These are phyloP conservation scores for Pseudopithomyces chartarum DNA, from an alignment of 2,329 filamentous ascomycete genomes.

Conservation along the genomic window DNA sequence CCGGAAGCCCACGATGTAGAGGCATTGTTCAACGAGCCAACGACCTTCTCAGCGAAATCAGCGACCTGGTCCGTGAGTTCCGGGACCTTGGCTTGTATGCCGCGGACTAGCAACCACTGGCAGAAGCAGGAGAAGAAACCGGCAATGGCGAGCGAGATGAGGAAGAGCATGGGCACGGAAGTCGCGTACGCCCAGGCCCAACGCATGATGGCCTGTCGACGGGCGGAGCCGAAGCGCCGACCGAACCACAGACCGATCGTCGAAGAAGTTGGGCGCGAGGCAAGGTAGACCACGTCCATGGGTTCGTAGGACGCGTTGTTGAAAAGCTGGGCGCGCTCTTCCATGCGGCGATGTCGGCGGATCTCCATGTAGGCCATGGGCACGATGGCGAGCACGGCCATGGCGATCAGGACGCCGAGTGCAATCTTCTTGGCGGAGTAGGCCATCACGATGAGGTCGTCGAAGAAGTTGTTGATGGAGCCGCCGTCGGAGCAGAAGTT, in stretches of 20 bases:
- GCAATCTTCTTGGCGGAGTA: constrained; percentile 73
- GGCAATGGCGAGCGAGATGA: constrained; percentile 80
- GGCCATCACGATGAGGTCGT: constrained; percentile 69
- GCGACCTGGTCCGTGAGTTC: constrained; percentile 75
- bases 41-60: constrained; percentile 78
- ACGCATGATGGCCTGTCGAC: constrained; percentile 73
- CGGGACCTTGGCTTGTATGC: constrained; percentile 76
- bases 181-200: constrained; percentile 91
- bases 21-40: constrained; percentile 71
- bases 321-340: constrained; percentile 70
- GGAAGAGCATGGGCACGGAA: constrained; percentile 80
- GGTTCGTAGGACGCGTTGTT: constrained; percentile 70
- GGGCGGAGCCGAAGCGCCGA: constrained; percentile 64
- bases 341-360: constrained; percentile 74
- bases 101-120: constrained; percentile 76
- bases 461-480: constrained; percentile 83
- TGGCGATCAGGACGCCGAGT: constrained; percentile 72
- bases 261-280: constrained; percentile 78
- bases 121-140: constrained; percentile 83
- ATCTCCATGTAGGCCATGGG: constrained; percentile 84
- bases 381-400: constrained; percentile 74
- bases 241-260: constrained; percentile 73
- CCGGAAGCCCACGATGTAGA: constrained; percentile 77
- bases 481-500: constrained; percentile 89
- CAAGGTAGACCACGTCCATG: constrained; percentile 88